Base-by-base conservation (phyloP, 2,329 filamentous ascomycete species). In the Fusarium musae region DNA sequence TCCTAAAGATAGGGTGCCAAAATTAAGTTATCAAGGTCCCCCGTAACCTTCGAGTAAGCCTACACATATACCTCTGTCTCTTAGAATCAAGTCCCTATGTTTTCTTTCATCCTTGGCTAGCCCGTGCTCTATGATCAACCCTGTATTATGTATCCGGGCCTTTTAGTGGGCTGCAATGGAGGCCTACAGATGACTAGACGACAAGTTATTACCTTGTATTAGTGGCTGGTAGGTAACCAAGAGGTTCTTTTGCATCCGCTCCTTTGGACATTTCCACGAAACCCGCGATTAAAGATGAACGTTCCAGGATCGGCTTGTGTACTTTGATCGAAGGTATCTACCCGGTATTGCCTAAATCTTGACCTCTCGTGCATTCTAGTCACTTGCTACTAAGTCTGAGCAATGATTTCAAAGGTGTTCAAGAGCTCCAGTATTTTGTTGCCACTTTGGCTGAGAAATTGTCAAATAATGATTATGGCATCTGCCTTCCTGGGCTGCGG, bases 111-210 rank as follows among this genome's bases (percentile, higher is more conserved):
- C 37, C 28, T 34, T 50, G n/a, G 11, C n/a, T 37, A 50, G 54
- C 52, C 47, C 46, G 40, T 66, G 37, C 26, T 64, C 43, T 53
- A 43, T 43, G 21, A 58, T 59, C 53, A 40, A 58, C 32, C 49
- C 56, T 72, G 52, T 49, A 40, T 59, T 40, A 37, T 73, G 49
- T 43, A 57, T 57, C 63, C 54, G 49, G 71, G 66, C 58, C 58
- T 74, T 59, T 72, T 61, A 65, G 71, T 74, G 71, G 71, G 19
- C 59, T 62, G 42, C 39, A 42, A 42, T 46, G 36, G 46, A 52
- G 37, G 44, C 58, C 44, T 28, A 66, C 37, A 47, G 53, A 42
- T 23, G 54, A 47, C 66, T 59, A 65, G 57, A 59, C 44, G 37
- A 69, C 52, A 69, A 59, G 57, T 66, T 49, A 74, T 72, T 72